Evolutionary conservation across 2,329 filamentous ascomycete species (phyloP), one percentile per base, ranked within the genome.

Genomic region (Scedosporium boydii): DNA sequence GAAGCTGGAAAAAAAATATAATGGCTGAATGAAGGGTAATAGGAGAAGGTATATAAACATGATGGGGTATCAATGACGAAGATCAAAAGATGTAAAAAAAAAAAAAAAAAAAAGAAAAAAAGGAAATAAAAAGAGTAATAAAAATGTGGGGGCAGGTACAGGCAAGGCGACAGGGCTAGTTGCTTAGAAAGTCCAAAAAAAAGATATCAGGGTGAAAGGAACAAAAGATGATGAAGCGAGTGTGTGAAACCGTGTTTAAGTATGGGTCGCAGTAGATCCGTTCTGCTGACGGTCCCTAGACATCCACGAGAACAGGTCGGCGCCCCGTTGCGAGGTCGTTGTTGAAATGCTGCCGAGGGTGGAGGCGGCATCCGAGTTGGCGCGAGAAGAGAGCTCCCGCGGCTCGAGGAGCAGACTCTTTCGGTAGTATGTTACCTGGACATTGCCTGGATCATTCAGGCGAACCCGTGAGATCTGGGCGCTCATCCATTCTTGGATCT

Each of bases 401-500:
- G 93, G 93, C 72, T 97, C 93, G 26, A 96, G 81, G 29, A 93
- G 77, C 55, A 96, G 80, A 64, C 91, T 96, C 70, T 93, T 91
- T 66, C 92, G 87, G 74, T 96, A 96, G 72, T 86, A 84, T 46
- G 74, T 80, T 64, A 84, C 80, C 70, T 86, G 83, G n/a, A 83
- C 80, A 58, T 84, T 86, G 68, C 79, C 72, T 69, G 79, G 71
- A 68, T 82, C 76, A 66, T 78, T 69, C 64, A 85, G 82, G 12
- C 89, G 89, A 56, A 97, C 90, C 29, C 88, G 86, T 57, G 85
- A 78, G 59, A 97, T 86, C 73, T 97, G 90, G 23, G 85, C 82
- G 65, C 93, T 85, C 73, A 99, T 86, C 93, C 93, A 99, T 26
- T 93, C 88, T 72, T 98, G 93, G 72, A 99, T 82, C 69, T 98